Base-by-base conservation (phyloP, 805 yeast genomes). In the Ogataea ganodermae region DNA sequence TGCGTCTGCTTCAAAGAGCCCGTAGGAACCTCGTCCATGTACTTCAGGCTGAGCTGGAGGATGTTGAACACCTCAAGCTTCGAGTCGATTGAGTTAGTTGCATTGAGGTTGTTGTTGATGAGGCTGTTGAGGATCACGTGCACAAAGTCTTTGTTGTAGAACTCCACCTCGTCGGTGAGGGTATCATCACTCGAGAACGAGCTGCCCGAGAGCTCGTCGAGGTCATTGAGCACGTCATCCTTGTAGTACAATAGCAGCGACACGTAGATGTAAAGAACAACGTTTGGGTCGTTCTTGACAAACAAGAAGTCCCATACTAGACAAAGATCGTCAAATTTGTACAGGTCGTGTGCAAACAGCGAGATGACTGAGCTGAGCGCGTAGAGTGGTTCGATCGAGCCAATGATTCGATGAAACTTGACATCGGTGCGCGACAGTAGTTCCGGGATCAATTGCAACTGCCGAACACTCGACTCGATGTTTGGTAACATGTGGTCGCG, bases 401-500 rank as follows among this genome's bases (percentile, higher is more conserved):
- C 70, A 12, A 81, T 71, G 16, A 76, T 56, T 3, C 65, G 61
- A 41, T 67, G 73, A 6, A 81, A 60, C 2, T 63, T 55, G 4
- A 60, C 63, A 55, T 89, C 95, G 2, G 72, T 66, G 2, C 58
- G 54, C 21, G 69, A 70, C 4, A 89, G 50, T 2, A 91, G 56
- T 3, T 78, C 74, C 0, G 96, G 90, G 3, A 94, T 78, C 17
- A 91, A 64, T 16, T 69, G 65, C 48, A 90, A 67, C 46, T 88
- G 90, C 44, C 76, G 78, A 9, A 89, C 65, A 0, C 96, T 76
- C 7, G 86, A 78, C 22, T 77, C 75, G 33, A 92, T 74, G 18
- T 81, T 76, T 4, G 83, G 77, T 64, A 88, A 74, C 96, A 92
- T 86, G 62, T 82, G 94, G 66, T 92, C 99, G 40, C 98, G 73